A percentile compares a stretch with the other conserved stretches of the same genome.
Conservation (phyloP, 2,329 filamentous ascomycete genomes). For the Alternaria triticimaculans region DNA sequence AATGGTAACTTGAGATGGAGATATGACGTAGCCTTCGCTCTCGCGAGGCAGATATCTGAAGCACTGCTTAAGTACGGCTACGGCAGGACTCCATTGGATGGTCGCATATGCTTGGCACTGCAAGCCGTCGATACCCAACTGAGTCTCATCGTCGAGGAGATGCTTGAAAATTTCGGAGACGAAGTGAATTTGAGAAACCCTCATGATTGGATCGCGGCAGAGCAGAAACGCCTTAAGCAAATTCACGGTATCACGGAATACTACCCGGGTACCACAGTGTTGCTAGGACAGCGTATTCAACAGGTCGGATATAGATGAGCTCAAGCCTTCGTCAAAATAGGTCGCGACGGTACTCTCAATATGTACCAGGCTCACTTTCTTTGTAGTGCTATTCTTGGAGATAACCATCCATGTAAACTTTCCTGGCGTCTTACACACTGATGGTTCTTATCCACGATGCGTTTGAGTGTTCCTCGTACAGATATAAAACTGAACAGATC, state of each 20-base stretch:
- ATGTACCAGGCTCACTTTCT: neutral
- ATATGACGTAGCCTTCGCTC: neutral
- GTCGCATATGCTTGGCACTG: too few species aligned
- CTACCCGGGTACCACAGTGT: too few species aligned
- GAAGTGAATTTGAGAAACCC: neutral
- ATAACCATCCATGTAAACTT: neutral
- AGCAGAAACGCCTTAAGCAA: too few species aligned
- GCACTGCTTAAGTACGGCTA: too few species aligned
- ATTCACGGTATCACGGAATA: too few species aligned
- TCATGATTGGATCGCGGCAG: too few species aligned
- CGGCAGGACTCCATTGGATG: too few species aligned
- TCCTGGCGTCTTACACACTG: neutral
- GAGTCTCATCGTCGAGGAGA: accelerated
- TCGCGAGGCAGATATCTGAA: accelerated
- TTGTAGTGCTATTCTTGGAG: neutral
- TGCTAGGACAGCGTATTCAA: too few species aligned
- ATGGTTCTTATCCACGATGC: neutral
- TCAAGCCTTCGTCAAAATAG: neutral
- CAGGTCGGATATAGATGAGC: neutral
- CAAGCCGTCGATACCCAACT: neutral
- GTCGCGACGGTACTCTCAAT: accelerated
- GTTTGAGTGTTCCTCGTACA: neutral
- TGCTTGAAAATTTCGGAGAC: neutral
- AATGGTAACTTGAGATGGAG: neutral
- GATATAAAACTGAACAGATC: neutral